Evolutionary conservation across 108 stramenopile species (phyloP), one percentile per base, ranked within the genome.

Genomic region (Mayamaea pseudoterrestris): DNA sequence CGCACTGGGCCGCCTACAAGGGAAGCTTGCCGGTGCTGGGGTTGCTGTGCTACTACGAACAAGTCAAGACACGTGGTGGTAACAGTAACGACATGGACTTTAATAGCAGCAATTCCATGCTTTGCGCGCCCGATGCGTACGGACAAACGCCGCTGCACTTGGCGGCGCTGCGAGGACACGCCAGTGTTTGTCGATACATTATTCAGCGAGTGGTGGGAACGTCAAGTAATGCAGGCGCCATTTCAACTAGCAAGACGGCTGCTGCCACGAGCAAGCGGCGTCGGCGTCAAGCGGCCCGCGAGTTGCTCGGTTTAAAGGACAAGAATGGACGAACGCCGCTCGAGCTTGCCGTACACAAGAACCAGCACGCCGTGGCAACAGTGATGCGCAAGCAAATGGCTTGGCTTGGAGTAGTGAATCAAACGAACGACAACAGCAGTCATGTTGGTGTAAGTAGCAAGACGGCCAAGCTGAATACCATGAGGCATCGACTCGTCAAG

Each of bases 1-100:
- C 92, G 43, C 96, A 97, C 56, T 97, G 96, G 96, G 96, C 93
- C 3, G 90, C 94, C 26, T 95, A 95, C 63, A 97, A 95, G 63
- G 96, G 93, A 27, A 71, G 72, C 41, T 67, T 88, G 22, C 66
- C 76, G 34, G 86, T 97, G 6, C 74, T 91, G 44, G 90, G 86
- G 34, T 56, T 94, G 55, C 50, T 97, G n/a, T 51, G 77, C 12
- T 84, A 85, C 55, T 74, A 60, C 56, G 40, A 57, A 54, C 27
- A 66, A 66, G 27, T 53, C 60, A 27, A 45, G 68, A 37, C 17
- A 3, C n/a, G n/a, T n/a, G 9, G 42, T 9, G 8, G n/a, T 13
- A 25, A 43, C 42, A 43, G 42, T 43, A 57, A 20, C 13, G 21
- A 24, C 40, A n/a, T n/a, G n/a, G n/a, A n/a, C n/a, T n/a, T n/a